phyloP scores from a whole-genome alignment of 305 asterid genomes.

The Fraxinus paxiana region DNA sequence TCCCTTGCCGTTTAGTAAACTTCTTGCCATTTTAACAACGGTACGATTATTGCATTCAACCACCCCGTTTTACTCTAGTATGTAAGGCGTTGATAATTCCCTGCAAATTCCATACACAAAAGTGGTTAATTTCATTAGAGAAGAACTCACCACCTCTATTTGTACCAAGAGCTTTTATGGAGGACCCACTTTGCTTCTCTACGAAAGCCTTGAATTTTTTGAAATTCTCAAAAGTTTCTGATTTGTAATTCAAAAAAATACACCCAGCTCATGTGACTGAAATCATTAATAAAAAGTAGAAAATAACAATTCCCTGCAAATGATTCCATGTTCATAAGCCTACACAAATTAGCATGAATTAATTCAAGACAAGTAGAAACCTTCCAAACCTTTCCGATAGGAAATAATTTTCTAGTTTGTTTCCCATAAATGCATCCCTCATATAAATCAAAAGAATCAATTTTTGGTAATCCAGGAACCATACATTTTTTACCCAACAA shows the following conservation, averaged over 20 bases:
- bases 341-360: background rate
- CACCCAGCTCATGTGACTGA: background rate
- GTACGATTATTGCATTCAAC: background rate
- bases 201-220: background rate
- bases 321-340: background rate
- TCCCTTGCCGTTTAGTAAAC: constrained; percentile 1
- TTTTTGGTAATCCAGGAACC: background rate
- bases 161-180: background rate
- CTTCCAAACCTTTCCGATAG: background rate
- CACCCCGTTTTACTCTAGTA: background rate
- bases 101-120: background rate
- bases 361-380: background rate
- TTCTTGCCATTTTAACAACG: constrained; percentile 4
- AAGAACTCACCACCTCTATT: background rate
- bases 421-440: background rate
- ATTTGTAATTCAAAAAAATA: background rate
- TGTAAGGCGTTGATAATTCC: background rate
- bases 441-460: background rate
- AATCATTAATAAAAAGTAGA: background rate
- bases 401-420: background rate
- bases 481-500: background rate
- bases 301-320: background rate
- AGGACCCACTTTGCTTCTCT: background rate
- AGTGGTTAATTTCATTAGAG: background rate
- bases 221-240: background rate